These are phyloP conservation scores for Mrakia gelida DNA, from an alignment of 768 basidiomycete genomes.

Conservation along the genomic window DNA sequence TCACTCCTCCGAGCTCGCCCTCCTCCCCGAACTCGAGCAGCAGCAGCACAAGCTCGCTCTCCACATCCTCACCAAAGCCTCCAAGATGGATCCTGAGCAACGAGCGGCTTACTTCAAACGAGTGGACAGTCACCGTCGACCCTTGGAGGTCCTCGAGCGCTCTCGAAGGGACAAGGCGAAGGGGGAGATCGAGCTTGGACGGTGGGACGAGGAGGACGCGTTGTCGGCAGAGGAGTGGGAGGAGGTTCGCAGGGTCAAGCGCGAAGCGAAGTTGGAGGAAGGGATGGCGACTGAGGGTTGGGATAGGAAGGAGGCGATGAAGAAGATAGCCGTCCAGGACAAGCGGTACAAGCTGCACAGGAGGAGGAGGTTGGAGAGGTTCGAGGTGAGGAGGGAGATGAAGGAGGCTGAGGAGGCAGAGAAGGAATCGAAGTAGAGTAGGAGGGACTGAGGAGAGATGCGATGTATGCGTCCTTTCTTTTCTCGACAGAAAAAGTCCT, in stretches of 20 bases:
- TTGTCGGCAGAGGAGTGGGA: background rate
- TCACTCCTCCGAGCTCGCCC: background rate
- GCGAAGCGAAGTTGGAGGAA: background rate
- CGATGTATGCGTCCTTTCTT: too few relatives aligned
- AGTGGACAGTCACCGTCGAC: background rate
- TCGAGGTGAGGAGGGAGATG: too few relatives aligned
- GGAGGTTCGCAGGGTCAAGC: background rate
- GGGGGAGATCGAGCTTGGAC: background rate
- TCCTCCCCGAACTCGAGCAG: background rate
- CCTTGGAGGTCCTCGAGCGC: background rate
- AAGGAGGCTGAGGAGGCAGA: too few relatives aligned
- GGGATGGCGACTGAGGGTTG: too few relatives aligned
- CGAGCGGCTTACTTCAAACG: background rate
- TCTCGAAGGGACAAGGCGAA: background rate
- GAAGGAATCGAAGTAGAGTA: too few relatives aligned
- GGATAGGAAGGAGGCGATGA: too few relatives aligned
- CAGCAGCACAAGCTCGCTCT: background rate
- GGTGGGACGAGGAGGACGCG: background rate
- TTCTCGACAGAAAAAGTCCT: too few relatives aligned
- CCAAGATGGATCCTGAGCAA: background rate
- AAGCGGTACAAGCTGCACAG: too few relatives aligned
- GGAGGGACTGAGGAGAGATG: too few relatives aligned
- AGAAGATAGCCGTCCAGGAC: too few relatives aligned
- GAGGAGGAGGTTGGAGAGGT: too few relatives aligned
- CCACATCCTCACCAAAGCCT: background rate